A percentile compares a stretch with the other conserved stretches of the same genome.
Evolutionary conservation across 2,329 filamentous ascomycete species (phyloP).

Genomic region (Tolypocladium paradoxum): DNA sequence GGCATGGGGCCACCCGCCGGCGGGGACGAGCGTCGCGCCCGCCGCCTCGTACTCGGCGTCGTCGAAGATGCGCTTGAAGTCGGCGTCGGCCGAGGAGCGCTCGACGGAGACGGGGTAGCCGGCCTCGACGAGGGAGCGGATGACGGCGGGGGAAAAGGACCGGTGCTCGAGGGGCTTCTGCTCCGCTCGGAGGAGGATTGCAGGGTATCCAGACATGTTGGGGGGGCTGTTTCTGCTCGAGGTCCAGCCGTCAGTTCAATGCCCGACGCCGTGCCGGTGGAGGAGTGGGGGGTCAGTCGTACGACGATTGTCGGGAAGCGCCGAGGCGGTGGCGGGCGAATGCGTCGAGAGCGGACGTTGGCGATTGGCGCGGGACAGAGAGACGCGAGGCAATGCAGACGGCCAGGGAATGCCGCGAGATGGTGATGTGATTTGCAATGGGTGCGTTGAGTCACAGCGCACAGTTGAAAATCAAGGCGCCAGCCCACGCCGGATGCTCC

Average conservation of each 20-base stretch:
- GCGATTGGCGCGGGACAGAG: neutral
- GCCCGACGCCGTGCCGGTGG: no score
- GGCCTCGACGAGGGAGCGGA: conserved; percentile 48
- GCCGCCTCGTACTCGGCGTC: conserved; percentile 50
- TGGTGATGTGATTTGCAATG: neutral
- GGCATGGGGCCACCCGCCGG: conserved; percentile 57
- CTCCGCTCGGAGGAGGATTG: conserved; percentile 46
- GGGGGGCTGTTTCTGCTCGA: neutral
- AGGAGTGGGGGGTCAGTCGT: no score
- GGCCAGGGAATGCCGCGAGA: neutral
- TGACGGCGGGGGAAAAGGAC: conserved; percentile 33
- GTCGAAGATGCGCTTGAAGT: conserved; percentile 54
- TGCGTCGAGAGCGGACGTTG: neutral
- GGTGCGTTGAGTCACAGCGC: neutral
- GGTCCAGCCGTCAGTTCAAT: no score
- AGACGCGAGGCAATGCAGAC: neutral
- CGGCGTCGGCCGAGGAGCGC: conserved; percentile 30
- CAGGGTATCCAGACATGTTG: conserved; percentile 16
- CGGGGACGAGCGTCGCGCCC: conserved; percentile 54
- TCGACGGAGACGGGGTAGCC: conserved; percentile 62
- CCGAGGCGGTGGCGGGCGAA: neutral
- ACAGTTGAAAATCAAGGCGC: neutral
- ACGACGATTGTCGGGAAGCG: neutral
- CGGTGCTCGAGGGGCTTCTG: conserved; percentile 49
- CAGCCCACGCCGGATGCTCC: no score